Evolutionary conservation across 208 protist genomes (phyloP).

Genomic region (Tritrichomonas musculus): DNA sequence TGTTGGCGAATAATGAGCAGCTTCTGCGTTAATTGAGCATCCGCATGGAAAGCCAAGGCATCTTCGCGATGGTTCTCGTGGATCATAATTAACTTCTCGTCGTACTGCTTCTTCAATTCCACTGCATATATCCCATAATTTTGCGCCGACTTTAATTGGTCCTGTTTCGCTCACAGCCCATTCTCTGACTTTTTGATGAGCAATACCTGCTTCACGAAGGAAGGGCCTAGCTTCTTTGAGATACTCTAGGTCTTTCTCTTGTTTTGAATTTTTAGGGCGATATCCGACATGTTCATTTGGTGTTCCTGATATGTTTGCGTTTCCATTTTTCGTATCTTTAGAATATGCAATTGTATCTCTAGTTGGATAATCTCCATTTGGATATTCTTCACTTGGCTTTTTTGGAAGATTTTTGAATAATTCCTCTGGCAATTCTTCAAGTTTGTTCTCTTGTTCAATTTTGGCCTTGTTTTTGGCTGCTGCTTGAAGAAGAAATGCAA

Average conservation of each 20-base stretch:
- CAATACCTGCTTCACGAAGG: neutral
- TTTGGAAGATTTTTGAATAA: neutral
- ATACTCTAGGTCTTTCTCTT: neutral
- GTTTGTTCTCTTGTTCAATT: neutral
- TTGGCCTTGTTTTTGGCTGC: neutral
- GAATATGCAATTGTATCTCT: neutral
- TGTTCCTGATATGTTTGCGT: too few relatives aligned
- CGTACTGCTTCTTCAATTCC: conserved; percentile 11
- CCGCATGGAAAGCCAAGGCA: conserved; percentile 58
- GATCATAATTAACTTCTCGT: neutral
- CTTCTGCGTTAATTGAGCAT: conserved; percentile 58
- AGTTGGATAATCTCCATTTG: neutral
- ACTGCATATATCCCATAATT: neutral
- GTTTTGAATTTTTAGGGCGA: neutral
- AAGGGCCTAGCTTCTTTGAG: neutral
- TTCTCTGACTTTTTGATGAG: conserved; percentile 2
- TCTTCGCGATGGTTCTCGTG: conserved; percentile 12
- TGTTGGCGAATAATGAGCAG: conserved; percentile 61
- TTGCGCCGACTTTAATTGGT: neutral
- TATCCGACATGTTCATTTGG: neutral
- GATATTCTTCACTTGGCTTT: neutral
- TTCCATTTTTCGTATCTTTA: neutral
- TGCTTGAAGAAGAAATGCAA: neutral
- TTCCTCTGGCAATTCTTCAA: neutral
- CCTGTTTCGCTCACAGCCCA: neutral